Conservation (phyloP, 495 filamentous ascomycete genomes). For the Aspergillus saccharolyticus region DNA sequence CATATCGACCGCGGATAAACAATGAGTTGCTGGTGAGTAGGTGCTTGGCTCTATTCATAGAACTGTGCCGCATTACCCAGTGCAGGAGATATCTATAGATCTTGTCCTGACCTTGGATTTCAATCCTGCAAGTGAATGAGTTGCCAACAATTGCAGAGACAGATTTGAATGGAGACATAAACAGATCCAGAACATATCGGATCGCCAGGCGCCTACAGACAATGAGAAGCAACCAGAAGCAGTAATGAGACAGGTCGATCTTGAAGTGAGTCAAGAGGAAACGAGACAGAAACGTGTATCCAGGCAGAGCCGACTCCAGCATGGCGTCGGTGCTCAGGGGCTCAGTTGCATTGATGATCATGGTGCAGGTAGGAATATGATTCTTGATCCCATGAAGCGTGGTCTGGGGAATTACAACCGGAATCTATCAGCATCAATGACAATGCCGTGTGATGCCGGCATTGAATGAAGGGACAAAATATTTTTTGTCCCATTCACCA, state of each 20-base stretch:
- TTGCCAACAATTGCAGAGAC: not conserved
- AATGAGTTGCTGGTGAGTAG: constrained; percentile 58
- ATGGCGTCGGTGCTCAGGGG: constrained; percentile 33
- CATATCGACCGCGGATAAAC: constrained; percentile 45
- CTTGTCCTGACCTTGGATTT: constrained; percentile 62
- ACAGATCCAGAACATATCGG: constrained; percentile 32
- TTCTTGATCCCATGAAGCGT: not conserved
- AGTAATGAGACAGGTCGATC: constrained; percentile 67
- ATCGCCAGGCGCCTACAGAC: constrained; percentile 45
- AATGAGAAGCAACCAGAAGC: constrained; percentile 53
- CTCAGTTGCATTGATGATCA: constrained; percentile 14
- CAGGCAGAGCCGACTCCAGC: constrained; percentile 68
- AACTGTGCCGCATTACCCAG: constrained; percentile 60
- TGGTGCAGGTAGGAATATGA: not conserved
- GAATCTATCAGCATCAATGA: not conserved
- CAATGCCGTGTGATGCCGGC: not conserved
- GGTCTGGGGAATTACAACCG: not conserved
- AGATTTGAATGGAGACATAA: not conserved
- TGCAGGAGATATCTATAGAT: constrained; percentile 65
- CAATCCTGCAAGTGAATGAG: constrained; percentile 49
- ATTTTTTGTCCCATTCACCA: not conserved
- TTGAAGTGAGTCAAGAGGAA: constrained; percentile 55
- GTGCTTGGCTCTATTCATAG: constrained; percentile 50
- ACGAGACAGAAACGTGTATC: constrained; percentile 60
- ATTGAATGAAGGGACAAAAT: not conserved